Evolutionary conservation across 805 yeast species (phyloP).

Genomic region (Candida nonsorbophila): DNA sequence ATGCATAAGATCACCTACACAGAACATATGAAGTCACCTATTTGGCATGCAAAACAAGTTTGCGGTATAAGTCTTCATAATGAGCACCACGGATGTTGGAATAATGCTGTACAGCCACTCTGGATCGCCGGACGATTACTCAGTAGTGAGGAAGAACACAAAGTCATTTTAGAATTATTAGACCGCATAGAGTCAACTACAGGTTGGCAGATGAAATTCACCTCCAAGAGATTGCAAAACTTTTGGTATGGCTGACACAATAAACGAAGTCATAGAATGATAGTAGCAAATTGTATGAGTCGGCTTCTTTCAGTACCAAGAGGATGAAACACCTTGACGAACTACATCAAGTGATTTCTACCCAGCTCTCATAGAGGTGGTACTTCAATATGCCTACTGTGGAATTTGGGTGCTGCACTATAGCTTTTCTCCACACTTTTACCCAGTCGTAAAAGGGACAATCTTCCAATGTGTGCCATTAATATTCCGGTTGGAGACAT

Average conservation of each 20-base stretch:
- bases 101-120: slow-evolving; percentile 19
- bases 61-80: slow-evolving; percentile 27
- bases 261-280: no score
- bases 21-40: slow-evolving; percentile 17
- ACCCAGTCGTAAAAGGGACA: no score
- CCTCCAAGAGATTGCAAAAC: slow-evolving; percentile 18
- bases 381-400: no score
- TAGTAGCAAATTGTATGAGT: no score
- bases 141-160: slow-evolving; percentile 18
- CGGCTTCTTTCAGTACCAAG: no score
- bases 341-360: no score
- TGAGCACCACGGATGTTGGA: slow-evolving; percentile 19
- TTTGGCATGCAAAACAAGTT: slow-evolving; percentile 39
- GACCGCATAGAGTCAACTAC: slow-evolving; percentile 19
- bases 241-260: slow-evolving; percentile 13
- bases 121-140: slow-evolving; percentile 21
- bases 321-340: no score
- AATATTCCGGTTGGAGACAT: no score
- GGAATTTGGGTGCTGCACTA: no score
- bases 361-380: no score
- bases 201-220: slow-evolving; percentile 26
- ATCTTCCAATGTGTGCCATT: no score
- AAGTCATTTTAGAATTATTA: slow-evolving; percentile 12
- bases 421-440: no score
- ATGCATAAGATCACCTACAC: slow-evolving; percentile 17